phyloP scores from a whole-genome alignment of 345 rosid genomes.

The Noccaea bulbosa region DNA sequence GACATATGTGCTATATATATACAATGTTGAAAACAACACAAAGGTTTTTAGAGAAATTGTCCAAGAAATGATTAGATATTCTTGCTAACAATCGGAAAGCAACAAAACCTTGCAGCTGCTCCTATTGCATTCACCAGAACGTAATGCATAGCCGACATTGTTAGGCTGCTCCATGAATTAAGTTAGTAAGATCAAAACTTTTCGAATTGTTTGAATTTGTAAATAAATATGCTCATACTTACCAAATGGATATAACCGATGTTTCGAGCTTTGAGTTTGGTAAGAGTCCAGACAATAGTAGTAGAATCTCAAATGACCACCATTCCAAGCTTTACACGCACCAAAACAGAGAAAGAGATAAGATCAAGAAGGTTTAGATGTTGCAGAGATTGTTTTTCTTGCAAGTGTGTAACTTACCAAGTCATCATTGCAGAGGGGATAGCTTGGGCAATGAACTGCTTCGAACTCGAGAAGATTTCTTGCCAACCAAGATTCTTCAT shows the following conservation, averaged over 20 bases:
- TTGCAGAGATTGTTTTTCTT: too few species aligned
- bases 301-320: conserved; percentile 57
- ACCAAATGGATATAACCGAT: conserved; percentile 60
- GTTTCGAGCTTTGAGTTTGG: conserved; percentile 60
- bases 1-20: conserved; percentile 46
- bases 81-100: neutral
- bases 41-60: neutral
- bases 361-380: neutral
- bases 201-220: neutral
- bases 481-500: too few species aligned
- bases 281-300: conserved; percentile 51
- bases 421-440: too few species aligned
- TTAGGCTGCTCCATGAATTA: conserved; percentile 44
- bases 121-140: conserved; percentile 50
- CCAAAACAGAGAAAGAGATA: neutral
- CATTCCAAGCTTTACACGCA: conserved; percentile 50
- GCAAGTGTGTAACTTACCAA: too few species aligned
- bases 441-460: too few species aligned
- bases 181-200: neutral
- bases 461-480: too few species aligned
- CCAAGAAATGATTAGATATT: neutral
- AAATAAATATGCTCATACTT: neutral
- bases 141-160: conserved; percentile 47
- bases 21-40: neutral
- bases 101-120: conserved; percentile 56